Evolutionary conservation across 805 yeast genomes (phyloP), one percentile per base, ranked within the genome.

Genomic region (Clavispora asparagi): DNA sequence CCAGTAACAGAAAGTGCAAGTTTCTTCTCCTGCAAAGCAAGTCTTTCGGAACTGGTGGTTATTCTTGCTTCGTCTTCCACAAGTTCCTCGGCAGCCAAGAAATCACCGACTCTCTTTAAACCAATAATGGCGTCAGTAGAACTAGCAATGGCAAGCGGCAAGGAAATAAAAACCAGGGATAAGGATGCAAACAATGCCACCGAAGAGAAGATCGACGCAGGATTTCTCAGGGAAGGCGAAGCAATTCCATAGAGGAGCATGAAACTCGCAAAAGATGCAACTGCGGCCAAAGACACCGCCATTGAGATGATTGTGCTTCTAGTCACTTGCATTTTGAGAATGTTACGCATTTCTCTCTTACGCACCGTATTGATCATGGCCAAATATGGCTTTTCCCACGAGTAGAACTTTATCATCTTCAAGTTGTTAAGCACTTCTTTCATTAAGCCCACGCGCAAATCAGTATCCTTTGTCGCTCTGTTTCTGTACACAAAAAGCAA

Each of bases 351-450:
- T 26, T 48, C 51, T 6, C 36, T 7, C 7, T 12, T 16, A 11
- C 51, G 27, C 17, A 28, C 30, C 3, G 19, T 19, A 5, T 27
- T 11, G 36, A 48, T 33, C 28, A 27, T 28, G 26, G 28, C 26
- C 17, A 42, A 42, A 41, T 42, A 48, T 3, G 51, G 47, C 8
- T 42, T 10, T 19, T 48, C 51, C 51, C 51, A 48, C 13, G 49
- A 40, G 49, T 48, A 48, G 37, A 48, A 40, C 41, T 48, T 48
- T 29, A 48, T 43, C 40, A 48, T 48, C 19, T 40, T 40, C 36
- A 48, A 39, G 42, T 48, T 48, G 33, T 13, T 42, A 14, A 48
- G 26, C 14, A 48, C 40, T 36, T 48, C 49, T 25, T 45, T 45
- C 40, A 45, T 43, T 32, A 26, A 33, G 3, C 39, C 39, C 7